Evolutionary conservation across 495 filamentous ascomycete species (phyloP).

Genomic region (Aspergillus nanangensis): DNA sequence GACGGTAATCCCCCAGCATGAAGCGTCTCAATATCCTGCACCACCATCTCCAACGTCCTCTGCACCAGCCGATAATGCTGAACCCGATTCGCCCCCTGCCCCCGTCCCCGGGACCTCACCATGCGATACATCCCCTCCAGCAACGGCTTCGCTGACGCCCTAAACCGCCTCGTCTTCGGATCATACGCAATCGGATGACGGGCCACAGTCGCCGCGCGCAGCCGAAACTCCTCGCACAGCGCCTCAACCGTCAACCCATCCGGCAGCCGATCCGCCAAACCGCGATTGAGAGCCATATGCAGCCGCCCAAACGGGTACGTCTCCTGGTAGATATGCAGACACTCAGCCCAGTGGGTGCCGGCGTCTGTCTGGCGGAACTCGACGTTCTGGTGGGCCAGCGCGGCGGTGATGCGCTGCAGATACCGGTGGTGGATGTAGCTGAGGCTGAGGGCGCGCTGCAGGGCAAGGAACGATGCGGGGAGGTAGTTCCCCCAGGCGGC

Average conservation of each 20-base stretch:
- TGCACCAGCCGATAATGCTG: neutral
- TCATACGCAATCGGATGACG: neutral
- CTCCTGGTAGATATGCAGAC: neutral
- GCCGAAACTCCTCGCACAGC: neutral
- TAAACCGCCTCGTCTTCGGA: neutral
- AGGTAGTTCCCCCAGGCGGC: constrained; percentile 1
- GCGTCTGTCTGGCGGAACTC: neutral
- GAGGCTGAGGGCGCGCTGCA: neutral
- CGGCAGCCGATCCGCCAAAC: neutral
- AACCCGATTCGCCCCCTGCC: neutral
- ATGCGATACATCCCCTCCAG: neutral
- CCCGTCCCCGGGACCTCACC: neutral
- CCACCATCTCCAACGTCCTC: neutral
- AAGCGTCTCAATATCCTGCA: neutral
- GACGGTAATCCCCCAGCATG: no score
- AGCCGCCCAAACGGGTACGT: neutral
- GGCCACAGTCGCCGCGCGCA: neutral
- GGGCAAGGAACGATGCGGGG: neutral
- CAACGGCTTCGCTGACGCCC: neutral
- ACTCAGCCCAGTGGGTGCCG: neutral
- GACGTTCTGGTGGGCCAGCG: neutral
- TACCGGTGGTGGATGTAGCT: neutral
- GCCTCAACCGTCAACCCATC: neutral
- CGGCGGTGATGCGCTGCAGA: neutral
- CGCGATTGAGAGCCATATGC: neutral